Conservation (phyloP, 140 eudicot species). For the Flaveria floridana region DNA sequence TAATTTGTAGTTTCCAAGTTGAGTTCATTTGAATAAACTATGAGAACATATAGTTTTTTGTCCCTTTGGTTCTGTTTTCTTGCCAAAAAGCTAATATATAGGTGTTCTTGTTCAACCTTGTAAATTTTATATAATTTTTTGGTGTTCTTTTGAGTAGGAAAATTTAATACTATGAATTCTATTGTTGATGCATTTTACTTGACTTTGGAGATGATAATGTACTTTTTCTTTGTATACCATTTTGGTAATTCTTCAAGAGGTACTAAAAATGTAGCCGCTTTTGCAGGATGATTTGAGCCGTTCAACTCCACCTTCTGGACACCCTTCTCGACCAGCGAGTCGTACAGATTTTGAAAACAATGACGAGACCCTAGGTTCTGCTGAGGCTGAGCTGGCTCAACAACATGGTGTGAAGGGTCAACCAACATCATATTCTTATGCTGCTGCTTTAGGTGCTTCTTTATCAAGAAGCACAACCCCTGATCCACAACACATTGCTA, state of each 20-base stretch:
- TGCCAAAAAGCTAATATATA: not conserved
- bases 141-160: not conserved
- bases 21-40: not conserved
- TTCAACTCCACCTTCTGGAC: conserved; percentile 67
- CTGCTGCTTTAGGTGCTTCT: conserved; percentile 90
- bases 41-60: not conserved
- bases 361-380: conserved; percentile 42
- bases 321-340: conserved; percentile 93
- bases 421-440: conserved; percentile 77
- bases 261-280: conserved; percentile 16
- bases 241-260: not conserved
- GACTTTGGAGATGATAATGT: not conserved
- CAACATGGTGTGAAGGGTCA: conserved; percentile 47
- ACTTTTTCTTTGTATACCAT: not conserved
- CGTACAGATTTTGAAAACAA: conserved; percentile 75
- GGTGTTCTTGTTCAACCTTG: conserved; percentile 9
- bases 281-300: conserved; percentile 79
- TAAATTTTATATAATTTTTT: not conserved
- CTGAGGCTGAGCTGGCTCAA: conserved; percentile 68
- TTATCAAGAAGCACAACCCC: conserved; percentile 97
- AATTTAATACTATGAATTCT: not conserved
- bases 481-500: conserved; percentile 78
- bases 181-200: conserved; percentile 3
- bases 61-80: not conserved
- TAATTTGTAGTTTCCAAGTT: too few relatives aligned